A percentile compares a stretch with the other conserved stretches of the same genome.
phyloP scores from a whole-genome alignment of 805 yeast species.

The Nakazawaea holstii region DNA sequence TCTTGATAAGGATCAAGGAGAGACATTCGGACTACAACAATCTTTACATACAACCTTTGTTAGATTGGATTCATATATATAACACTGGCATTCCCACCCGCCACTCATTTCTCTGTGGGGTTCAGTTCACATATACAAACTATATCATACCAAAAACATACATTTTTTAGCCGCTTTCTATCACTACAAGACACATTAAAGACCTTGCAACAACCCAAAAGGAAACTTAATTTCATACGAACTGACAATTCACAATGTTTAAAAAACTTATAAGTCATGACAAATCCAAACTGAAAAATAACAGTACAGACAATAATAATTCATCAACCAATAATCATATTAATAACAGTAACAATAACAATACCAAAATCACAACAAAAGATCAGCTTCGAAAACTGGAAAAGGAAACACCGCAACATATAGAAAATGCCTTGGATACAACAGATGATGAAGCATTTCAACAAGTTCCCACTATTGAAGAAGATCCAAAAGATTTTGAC shows the following conservation, averaged over 20 bases:
- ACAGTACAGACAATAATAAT: not conserved
- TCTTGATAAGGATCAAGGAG: too few species aligned
- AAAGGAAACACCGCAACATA: slow-evolving; percentile 10
- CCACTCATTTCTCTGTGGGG: not conserved
- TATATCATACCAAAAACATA: too few species aligned
- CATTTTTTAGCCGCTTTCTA: too few species aligned
- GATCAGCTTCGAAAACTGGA: not conserved
- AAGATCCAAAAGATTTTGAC: slow-evolving; percentile 19
- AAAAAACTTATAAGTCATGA: slow-evolving; percentile 9
- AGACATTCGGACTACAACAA: too few species aligned
- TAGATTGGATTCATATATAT: not conserved
- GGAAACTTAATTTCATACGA: too few species aligned
- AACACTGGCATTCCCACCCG: too few species aligned
- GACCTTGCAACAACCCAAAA: too few species aligned
- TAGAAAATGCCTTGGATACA: slow-evolving; percentile 5
- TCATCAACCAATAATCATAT: not conserved
- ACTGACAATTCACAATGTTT: slow-evolving; percentile 3
- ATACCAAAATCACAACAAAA: not conserved
- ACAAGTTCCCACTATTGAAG: slow-evolving; percentile 12
- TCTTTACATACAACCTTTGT: too few species aligned
- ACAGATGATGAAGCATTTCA: not conserved
- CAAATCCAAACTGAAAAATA: slow-evolving; percentile 3
- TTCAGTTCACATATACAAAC: not conserved
- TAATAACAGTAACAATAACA: not conserved
- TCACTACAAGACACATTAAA: too few species aligned